phyloP scores from a whole-genome alignment of 257 asterid species.

The Marsdenia floribunda region DNA sequence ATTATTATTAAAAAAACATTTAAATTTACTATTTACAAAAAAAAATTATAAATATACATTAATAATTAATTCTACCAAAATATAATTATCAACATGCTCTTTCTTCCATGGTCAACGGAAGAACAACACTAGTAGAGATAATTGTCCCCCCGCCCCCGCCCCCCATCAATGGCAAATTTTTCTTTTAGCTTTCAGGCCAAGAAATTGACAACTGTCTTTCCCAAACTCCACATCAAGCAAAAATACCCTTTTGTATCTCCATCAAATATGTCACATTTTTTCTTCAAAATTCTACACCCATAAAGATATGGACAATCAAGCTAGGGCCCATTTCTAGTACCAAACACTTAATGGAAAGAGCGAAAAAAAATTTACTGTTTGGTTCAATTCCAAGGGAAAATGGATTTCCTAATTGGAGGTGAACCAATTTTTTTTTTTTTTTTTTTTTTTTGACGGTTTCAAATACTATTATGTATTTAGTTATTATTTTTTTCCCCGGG shows the following conservation, averaged over 20 bases:
- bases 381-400: not conserved
- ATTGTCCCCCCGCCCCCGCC: too few relatives aligned
- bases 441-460: conserved; percentile 27
- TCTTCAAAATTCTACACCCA: not conserved
- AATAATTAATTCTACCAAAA: too few relatives aligned
- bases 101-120: too few relatives aligned
- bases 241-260: conserved; percentile 8
- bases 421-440: conserved; percentile 26
- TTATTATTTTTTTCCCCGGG: not conserved
- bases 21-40: too few relatives aligned
- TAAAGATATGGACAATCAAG: conserved; percentile 10
- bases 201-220: not conserved
- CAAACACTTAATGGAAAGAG: too few relatives aligned
- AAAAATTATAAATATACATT: too few relatives aligned
- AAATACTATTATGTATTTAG: too few relatives aligned
- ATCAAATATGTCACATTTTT: conserved; percentile 5
- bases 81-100: too few relatives aligned
- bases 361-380: too few relatives aligned
- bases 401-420: conserved; percentile 17
- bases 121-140: too few relatives aligned
- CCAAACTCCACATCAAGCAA: not conserved
- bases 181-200: conserved; percentile 2
- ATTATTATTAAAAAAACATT: too few relatives aligned
- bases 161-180: conserved; percentile 15
- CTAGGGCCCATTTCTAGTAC: conserved; percentile 1